Conservation (phyloP, 805 yeast genomes). For the Kazachstania africana region DNA sequence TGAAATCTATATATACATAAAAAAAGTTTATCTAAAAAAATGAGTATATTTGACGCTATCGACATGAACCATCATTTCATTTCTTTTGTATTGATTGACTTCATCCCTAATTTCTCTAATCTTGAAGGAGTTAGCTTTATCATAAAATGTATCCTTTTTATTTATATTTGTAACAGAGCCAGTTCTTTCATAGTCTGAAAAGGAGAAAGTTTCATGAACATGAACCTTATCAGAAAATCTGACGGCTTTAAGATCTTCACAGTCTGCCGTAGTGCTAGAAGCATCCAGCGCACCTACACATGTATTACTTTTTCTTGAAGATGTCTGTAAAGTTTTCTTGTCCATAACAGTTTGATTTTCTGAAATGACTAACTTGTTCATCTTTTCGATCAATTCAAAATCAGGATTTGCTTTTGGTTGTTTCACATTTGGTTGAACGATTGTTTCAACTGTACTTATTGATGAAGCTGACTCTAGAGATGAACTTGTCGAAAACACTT, state of each 20-base stretch:
- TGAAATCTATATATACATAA: no score
- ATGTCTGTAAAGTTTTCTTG: no score
- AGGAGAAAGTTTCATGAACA: constrained; percentile 20
- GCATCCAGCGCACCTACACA: no score
- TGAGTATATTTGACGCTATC: constrained; percentile 53
- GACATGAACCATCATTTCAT: constrained; percentile 60
- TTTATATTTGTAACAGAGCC: constrained; percentile 8
- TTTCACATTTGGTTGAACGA: no score
- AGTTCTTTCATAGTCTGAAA: constrained; percentile 20
- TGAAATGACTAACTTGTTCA: no score
- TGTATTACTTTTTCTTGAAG: no score
- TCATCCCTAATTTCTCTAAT: constrained; percentile 28
- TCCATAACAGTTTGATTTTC: no score
- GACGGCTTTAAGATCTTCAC: no score
- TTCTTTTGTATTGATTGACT: constrained; percentile 50
- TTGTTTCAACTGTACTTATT: no score
- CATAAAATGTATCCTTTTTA: not conserved
- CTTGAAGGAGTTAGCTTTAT: constrained; percentile 5
- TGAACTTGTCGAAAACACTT: no score
- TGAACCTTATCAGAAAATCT: constrained; percentile 19
- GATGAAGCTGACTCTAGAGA: no score
- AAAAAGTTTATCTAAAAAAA: constrained; percentile 30
- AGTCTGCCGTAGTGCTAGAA: not conserved
- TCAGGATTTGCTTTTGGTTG: no score
- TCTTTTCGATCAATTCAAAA: not conserved